Evolutionary conservation across 805 yeast genomes (phyloP), one percentile per base, ranked within the genome.

Genomic region (Saturnispora serradocipensis): DNA sequence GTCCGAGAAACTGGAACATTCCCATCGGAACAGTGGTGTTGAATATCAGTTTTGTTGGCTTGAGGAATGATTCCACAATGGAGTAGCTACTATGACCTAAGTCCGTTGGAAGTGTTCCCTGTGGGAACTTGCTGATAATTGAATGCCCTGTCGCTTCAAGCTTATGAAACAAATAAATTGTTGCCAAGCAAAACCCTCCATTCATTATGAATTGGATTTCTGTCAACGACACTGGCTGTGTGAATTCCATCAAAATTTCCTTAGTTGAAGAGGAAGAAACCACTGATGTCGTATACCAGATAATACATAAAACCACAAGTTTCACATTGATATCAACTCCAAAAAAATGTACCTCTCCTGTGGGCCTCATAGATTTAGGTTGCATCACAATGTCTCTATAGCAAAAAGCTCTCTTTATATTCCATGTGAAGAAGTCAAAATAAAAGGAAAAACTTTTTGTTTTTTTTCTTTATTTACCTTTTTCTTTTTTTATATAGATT

Each of bases 11-110:
- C 71, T 91, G 98, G 70, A 91, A 93, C 54, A 82, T 72, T 7
- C 97, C 98, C 96, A 91, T 88, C 18, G 98, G 98, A 22, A 88
- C 77, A 0, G 96, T 88, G 13, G 88, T 83, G 47, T 71, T 61
- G 15, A 86, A 58, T 34, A 84, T 71, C 48, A 73, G 61, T 46
- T 64, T 57, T 2, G 80, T 72, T 24, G 95, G 93, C 22, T 67
- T 69, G 15, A 84, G 58, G 56, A 85, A 78, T 32, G 69, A 65
- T 27, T 55, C 38, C 3, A 46, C 15, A 60, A 67, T 46, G 61
- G 67, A 56, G 63, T 60, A 59, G 53, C 56, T 58, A 61, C 57
- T 57, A 51, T 35, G 49, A 55, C 54, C 62, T 54, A 64, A 64
- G 58, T 56, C 65, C 48, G 58, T 52, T 51, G 86, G 81, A 51